Base-by-base conservation (phyloP, 108 stramenopile species). In the Mayamaea pseudoterrestris region DNA sequence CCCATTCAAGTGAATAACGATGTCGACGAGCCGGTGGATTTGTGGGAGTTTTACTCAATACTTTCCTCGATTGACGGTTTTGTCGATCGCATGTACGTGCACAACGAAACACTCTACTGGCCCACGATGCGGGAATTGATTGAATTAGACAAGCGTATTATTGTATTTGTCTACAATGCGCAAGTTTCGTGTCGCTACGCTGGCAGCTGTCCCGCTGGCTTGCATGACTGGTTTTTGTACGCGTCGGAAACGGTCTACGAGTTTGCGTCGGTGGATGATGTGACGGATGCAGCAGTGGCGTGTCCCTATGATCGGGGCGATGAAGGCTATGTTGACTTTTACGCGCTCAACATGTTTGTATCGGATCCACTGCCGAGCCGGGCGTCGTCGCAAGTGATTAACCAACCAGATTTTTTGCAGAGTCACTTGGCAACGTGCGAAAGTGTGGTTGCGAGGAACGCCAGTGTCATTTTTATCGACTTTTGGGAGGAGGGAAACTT, bases 401-500 rank as follows among this genome's bases (percentile, higher is more conserved):
- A 83, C 46, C 41, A 31, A 4, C 61, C 54, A 21, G 43, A 52
- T 5, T 35, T 30, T 26, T 39, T 70, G 35, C n/a, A 46, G 26
- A 30, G 48, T 1, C 35, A 74, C 31, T 41, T 84, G 4, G 36
- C 47, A 3, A 32, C 55, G 13, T 84, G 82, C 37, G 30, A 46
- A 26, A 28, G n/a, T 13, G 13, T 41, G 1, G n/a, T n/a, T n/a
- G 70, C 55, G 32, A 14, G 37, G 8, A 30, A 20, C 20, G 58
- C 63, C 28, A 77, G 72, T 51, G 29, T 72, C 3, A 8, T 84
- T 0, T 60, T 66, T 6, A 63, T 74, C 8, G 74, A 84, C 35
- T 84, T 74, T 50, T 84, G 82, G 82, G 37, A 51, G 37, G 47
- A 58, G 27, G 82, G 82, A 1, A 65, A 69, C 11, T 30, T 74